Evolutionary conservation across 768 basidiomycete genomes (phyloP), one percentile per base, ranked within the genome.

Genomic region (Hemileccinum rubropunctum): DNA sequence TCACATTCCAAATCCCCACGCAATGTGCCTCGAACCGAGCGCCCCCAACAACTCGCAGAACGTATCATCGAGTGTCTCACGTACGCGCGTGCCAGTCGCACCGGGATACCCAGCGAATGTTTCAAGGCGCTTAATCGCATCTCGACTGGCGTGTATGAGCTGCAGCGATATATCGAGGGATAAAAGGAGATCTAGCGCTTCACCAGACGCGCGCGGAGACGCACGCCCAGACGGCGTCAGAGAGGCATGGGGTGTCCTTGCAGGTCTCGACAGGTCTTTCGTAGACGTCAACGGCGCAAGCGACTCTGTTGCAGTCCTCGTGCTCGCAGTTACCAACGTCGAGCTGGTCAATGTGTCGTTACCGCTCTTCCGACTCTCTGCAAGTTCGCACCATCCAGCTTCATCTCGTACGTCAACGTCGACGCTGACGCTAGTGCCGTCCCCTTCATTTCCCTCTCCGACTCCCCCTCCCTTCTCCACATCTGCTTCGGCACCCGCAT

Each of bases 51-150:
- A 75, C 37, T 95, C 74, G 30, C 94, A 86, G 52, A 98, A 98
- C 4, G 91, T 71, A 68, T 98, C 95, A 68, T 99, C 95, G 50
- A 98, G 87, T 2, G 93, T 93, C 61, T 98, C 94, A 27, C 84
- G 75, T 2, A 99, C 94, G 3, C 89, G 84, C 53, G 81, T 81
- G 4, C 97, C 95, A 52, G 89, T 91, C 50, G 82, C 78, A 0
- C 92, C 91, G 0, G 94, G 92, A 64, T 97, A 99, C 9, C 79
- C 80, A 0, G 81, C 75, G 65, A 98, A 99, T 3, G 86, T 92
- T 63, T 99, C 93, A 2, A 91, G 84, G 12, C 97, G 83, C 68
- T 98, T 98, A 36, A 95, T 77, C 0, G 88, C 81, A 53, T 97
- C 94, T 45, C 95, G 87, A 61, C 92, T 87, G 0, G 91, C 86